A percentile compares a stretch with the other conserved stretches of the same genome.
Conservation (phyloP, 768 basidiomycete genomes). For the Suillus spraguei region DNA sequence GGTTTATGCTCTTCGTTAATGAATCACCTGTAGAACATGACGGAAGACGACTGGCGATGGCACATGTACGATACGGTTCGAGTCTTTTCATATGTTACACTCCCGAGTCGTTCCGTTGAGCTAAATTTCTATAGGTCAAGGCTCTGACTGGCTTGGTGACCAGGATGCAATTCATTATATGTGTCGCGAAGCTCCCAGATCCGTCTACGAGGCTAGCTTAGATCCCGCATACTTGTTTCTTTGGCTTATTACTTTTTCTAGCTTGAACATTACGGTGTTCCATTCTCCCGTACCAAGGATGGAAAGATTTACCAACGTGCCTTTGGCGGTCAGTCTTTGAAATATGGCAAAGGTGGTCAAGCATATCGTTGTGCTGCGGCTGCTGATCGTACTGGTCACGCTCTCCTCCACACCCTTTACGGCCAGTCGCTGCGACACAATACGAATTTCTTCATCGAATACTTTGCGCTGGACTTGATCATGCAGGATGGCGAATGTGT, state of each 20-base stretch:
- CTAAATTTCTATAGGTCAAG: slow-evolving; percentile 70
- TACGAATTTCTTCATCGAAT: slow-evolving; percentile 99
- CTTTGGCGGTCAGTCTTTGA: slow-evolving; percentile 96
- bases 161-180: slow-evolving; percentile 99
- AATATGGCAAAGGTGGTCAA: slow-evolving; percentile 98
- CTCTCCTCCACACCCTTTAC: slow-evolving; percentile 97
- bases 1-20: slow-evolving; percentile 9
- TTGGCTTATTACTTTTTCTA: slow-evolving; percentile 34
- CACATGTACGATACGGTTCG: slow-evolving; percentile 96
- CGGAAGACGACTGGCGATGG: slow-evolving; percentile 99
- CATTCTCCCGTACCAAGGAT: slow-evolving; percentile 97
- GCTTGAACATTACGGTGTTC: slow-evolving; percentile 98
- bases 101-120: slow-evolving; percentile 7
- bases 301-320: slow-evolving; percentile 99
- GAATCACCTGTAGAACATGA: slow-evolving; percentile 76
- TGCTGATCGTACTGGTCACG: slow-evolving; percentile 98
- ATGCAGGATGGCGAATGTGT: slow-evolving; percentile 99
- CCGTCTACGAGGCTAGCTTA: slow-evolving; percentile 80
- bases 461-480: slow-evolving; percentile 98
- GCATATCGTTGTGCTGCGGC: slow-evolving; percentile 99
- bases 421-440: slow-evolving; percentile 98
- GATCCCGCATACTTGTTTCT: slow-evolving; percentile 1
- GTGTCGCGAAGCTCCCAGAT: slow-evolving; percentile 95
- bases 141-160: slow-evolving; percentile 99
- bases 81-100: slow-evolving; percentile 14